Percentiles rank a stretch among this genome's conserved stretches.
These are phyloP conservation scores for Ceratobasidium sp. DNA, from an alignment of 1,284 basidiomycete species.

Conservation along the genomic window DNA sequence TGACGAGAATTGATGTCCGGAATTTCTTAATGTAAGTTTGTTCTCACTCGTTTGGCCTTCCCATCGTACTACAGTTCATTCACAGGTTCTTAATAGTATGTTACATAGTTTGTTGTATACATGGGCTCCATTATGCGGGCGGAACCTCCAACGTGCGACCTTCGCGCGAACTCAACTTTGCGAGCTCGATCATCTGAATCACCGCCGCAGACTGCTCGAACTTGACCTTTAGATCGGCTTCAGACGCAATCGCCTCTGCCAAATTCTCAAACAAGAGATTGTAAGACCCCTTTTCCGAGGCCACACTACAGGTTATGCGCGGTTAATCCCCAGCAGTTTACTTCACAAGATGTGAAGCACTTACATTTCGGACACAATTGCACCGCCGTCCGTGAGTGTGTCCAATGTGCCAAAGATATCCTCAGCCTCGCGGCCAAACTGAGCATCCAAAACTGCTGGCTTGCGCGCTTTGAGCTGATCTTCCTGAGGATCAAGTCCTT, in stretches of 20 bases:
- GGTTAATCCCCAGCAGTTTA: background rate
- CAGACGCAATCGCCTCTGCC: constrained; percentile 71
- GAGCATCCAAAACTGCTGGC: constrained; percentile 58
- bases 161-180: constrained; percentile 52
- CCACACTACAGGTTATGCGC: constrained; percentile 52
- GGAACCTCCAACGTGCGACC: constrained; percentile 39
- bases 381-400: constrained; percentile 64
- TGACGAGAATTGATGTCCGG: constrained; percentile 43
- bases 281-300: constrained; percentile 71
- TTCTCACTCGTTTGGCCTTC: too few relatives aligned
- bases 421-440: constrained; percentile 72
- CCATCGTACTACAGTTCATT: constrained; percentile 5
- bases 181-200: constrained; percentile 81
- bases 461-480: constrained; percentile 59
- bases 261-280: constrained; percentile 74
- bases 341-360: background rate
- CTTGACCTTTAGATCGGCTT: constrained; percentile 69
- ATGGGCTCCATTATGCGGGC: background rate
- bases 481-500: constrained; percentile 84
- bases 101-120: background rate
- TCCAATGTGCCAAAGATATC: constrained; percentile 72
- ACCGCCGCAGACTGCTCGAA: constrained; percentile 78
- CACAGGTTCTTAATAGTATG: background rate
- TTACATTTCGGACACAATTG: constrained; percentile 62
- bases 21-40: constrained; percentile 14